Evolutionary conservation across 1,284 basidiomycete species (phyloP).

Genomic region (Ganoderma leucocontextum): DNA sequence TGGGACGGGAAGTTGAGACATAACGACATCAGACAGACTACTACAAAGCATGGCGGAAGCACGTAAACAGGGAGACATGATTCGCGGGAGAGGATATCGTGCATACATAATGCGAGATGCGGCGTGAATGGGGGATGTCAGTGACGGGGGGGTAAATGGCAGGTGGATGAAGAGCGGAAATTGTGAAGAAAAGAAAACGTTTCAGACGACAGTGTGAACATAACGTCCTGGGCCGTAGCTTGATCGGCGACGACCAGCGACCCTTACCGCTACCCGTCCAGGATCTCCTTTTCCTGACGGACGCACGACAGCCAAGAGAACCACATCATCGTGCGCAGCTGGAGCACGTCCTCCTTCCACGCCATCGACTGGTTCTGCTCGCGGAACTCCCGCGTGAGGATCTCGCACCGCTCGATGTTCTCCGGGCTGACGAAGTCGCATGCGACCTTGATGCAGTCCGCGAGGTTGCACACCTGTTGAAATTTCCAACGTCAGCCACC

Average conservation of each 20-base stretch:
- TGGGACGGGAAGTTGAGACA: background rate
- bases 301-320: slow-evolving; percentile 83
- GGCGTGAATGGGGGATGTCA: background rate
- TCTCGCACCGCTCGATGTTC: slow-evolving; percentile 87
- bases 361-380: slow-evolving; percentile 85
- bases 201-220: slow-evolving; percentile 4
- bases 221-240: background rate
- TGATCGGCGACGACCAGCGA: slow-evolving; percentile 5
- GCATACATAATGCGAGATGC: slow-evolving; percentile 7
- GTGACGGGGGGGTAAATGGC: slow-evolving; percentile 1
- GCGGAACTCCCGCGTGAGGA: slow-evolving; percentile 88
- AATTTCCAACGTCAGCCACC: slow-evolving; percentile 15
- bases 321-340: slow-evolving; percentile 94
- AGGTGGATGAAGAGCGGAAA: slow-evolving; percentile 5
- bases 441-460: slow-evolving; percentile 97
- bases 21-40: slow-evolving; percentile 24
- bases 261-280: slow-evolving; percentile 30
- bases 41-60: slow-evolving; percentile 31
- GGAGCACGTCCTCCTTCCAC: slow-evolving; percentile 96
- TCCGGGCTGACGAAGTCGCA: slow-evolving; percentile 95
- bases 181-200: slow-evolving; percentile 8
- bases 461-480: slow-evolving; percentile 78
- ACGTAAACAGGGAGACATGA: slow-evolving; percentile 15
- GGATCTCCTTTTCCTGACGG: slow-evolving; percentile 55
- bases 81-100: slow-evolving; percentile 13